These are phyloP conservation scores for Deakozyma indianensis DNA, from an alignment of 805 yeast genomes.

Conservation along the genomic window DNA sequence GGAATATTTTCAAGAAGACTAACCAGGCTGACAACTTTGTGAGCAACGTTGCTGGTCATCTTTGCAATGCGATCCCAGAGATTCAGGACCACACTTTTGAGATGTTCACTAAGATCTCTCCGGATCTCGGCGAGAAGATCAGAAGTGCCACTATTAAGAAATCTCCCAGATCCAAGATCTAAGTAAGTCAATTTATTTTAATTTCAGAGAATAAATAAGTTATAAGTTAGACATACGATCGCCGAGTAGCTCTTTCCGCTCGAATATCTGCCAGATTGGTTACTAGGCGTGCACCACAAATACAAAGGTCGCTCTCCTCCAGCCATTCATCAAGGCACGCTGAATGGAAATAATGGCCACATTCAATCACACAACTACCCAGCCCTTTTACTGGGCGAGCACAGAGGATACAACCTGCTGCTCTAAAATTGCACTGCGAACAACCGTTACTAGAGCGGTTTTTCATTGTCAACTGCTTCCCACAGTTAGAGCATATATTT, in stretches of 20 bases:
- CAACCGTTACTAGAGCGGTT: slow-evolving; percentile 25
- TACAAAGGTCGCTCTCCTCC: slow-evolving; percentile 57
- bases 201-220: background rate
- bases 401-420: slow-evolving; percentile 66
- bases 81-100: slow-evolving; percentile 70
- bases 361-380: slow-evolving; percentile 41
- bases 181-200: background rate
- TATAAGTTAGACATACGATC: background rate
- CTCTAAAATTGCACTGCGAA: slow-evolving; percentile 45
- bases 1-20: slow-evolving; percentile 62
- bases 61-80: slow-evolving; percentile 45
- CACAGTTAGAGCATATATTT: background rate
- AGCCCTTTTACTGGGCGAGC: slow-evolving; percentile 63
- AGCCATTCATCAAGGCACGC: slow-evolving; percentile 74
- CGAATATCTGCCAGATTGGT: background rate
- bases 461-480: background rate
- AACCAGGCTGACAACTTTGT: slow-evolving; percentile 78
- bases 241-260: background rate
- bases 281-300: slow-evolving; percentile 35
- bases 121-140: slow-evolving; percentile 51
- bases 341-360: slow-evolving; percentile 84
- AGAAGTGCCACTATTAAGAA: slow-evolving; percentile 45
- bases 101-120: slow-evolving; percentile 60
- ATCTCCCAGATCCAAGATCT: slow-evolving; percentile 20
- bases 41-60: slow-evolving; percentile 72